These are phyloP conservation scores for Bacterosira constricta DNA, from an alignment of 108 stramenopile species.

Conservation along the genomic window DNA sequence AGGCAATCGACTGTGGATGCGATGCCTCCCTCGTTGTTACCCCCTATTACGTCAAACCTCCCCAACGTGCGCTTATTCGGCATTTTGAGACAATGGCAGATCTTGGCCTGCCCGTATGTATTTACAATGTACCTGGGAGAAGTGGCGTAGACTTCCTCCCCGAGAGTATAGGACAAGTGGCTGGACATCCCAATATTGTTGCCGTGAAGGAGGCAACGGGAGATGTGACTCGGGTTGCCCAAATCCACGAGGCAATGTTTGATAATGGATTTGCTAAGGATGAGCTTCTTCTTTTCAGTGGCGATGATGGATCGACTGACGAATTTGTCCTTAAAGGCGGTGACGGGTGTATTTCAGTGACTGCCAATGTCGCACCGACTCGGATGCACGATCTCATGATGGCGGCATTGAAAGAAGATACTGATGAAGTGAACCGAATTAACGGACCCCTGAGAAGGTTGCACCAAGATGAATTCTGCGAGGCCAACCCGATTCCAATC, in stretches of 20 bases:
- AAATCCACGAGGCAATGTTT: conserved; percentile 44
- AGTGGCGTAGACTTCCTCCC: conserved; percentile 59
- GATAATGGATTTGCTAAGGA: conserved; percentile 27
- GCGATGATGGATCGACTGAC: conserved; percentile 68
- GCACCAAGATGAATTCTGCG: conserved; percentile 67
- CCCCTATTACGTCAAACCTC: conserved; percentile 86
- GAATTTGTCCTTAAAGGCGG: conserved; percentile 72
- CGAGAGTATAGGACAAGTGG: conserved; percentile 53
- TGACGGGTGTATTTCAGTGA: conserved; percentile 75
- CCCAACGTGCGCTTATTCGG: conserved; percentile 66
- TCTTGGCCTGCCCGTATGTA: conserved; percentile 68
- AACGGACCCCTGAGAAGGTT: conserved; percentile 55
- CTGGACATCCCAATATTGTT: conserved; percentile 60
- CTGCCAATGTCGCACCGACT: conserved; percentile 68
- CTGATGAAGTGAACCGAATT: conserved; percentile 47
- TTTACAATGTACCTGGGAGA: conserved; percentile 85
- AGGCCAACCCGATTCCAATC: conserved; percentile 73
- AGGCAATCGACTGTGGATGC: conserved; percentile 69
- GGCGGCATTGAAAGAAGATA: conserved; percentile 52
- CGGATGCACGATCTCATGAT: conserved; percentile 59
- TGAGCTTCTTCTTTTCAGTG: conserved; percentile 69
- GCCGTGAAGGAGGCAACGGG: conserved; percentile 80
- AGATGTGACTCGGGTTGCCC: conserved; percentile 61
- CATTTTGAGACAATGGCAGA: conserved; percentile 73
- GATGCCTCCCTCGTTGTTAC: conserved; percentile 84